Evolutionary conservation across 139 green algal genomes (phyloP), one percentile per base, ranked within the genome.

Genomic region (Diplosphaera chodatii): DNA sequence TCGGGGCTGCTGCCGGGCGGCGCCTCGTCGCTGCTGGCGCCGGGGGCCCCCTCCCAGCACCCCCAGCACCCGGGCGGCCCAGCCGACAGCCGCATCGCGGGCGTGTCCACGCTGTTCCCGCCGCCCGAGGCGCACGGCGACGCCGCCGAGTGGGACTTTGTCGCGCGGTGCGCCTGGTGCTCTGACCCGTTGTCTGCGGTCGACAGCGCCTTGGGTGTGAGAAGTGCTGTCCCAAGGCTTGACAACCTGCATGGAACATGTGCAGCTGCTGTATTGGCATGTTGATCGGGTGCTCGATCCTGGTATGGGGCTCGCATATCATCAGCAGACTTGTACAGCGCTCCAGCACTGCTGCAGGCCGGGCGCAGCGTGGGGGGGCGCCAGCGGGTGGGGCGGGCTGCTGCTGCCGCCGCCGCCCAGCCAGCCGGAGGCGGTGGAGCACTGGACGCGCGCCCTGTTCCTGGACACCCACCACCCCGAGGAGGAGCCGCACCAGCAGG

Each of bases 391-490:
- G 37, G 37, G 37, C 25, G 59, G n/a, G 25, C 59, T 32, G 27
- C 28, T 65, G 27, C 25, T 65, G 59, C 59, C 59, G 27, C 59
- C 59, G 59, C 59, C 59, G 27, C 59, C 59, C 59, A 65, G 59
- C 59, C 59, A 65, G 59, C 59, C 59, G 5, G 59, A 65, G 27
- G 59, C n/a, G 4, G 59, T 65, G 59, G 59, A 65, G 59, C 59
- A 65, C 59, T 65, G 59, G 59, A 65, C 59, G 5, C 59, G 59
- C 59, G 59, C 59, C 25, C n/a, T 65, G 23, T 32, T 65, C 3
- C 4, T 32, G 10, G 59, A 65, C 59, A 32, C 59, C 59, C 48
- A 59, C 48, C 3, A 23, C 48, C 10, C 48, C 48, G 48, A 59
- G 16, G 48, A 59, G 48, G 48, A 59, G 22, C 16, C 48, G 3